Percentiles rank a stretch among this genome's conserved stretches.
Evolutionary conservation across 2,329 filamentous ascomycete species (phyloP).

Genomic region (Pestalotiopsis sp.): DNA sequence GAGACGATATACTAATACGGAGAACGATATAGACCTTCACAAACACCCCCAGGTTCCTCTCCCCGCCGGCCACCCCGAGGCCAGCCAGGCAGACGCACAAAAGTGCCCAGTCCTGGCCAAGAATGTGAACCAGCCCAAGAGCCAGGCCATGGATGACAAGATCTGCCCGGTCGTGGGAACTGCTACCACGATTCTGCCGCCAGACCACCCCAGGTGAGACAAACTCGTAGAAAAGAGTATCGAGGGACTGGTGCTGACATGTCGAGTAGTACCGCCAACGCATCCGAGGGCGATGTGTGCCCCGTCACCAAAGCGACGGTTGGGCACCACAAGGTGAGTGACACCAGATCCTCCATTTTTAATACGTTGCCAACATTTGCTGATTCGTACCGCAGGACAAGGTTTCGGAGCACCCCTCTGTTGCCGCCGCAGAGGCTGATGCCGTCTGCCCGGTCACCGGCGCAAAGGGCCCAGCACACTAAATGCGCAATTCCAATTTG

Average conservation of each 20-base stretch:
- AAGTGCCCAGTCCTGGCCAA: slow-evolving; percentile 40
- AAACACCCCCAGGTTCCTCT: slow-evolving; percentile 40
- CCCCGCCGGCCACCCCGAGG: slow-evolving; percentile 27
- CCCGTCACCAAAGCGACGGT: slow-evolving; percentile 45
- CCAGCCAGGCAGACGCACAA: slow-evolving; percentile 35
- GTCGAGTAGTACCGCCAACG: slow-evolving; percentile 26
- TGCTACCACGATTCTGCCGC: slow-evolving; percentile 43
- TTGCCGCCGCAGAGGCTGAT: slow-evolving; percentile 30
- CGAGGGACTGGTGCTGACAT: slow-evolving; percentile 15
- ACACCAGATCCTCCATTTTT: neutral
- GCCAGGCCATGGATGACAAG: slow-evolving; percentile 42
- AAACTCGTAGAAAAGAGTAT: neutral
- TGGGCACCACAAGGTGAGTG: slow-evolving; percentile 39
- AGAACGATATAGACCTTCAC: slow-evolving; percentile 30
- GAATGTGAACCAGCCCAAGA: slow-evolving; percentile 38
- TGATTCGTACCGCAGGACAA: slow-evolving; percentile 28
- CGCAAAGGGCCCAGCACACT: slow-evolving; percentile 19
- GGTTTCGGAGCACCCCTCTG: slow-evolving; percentile 37
- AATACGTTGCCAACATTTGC: neutral
- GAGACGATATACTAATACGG: slow-evolving; percentile 3
- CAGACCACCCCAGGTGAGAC: slow-evolving; percentile 38
- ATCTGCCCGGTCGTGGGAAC: slow-evolving; percentile 46
- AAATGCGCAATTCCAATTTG: neutral
- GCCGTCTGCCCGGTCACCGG: slow-evolving; percentile 43
- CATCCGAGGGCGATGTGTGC: slow-evolving; percentile 35